phyloP scores from a whole-genome alignment of 2,329 filamentous ascomycete genomes.

The Xylaria hypoxylon region DNA sequence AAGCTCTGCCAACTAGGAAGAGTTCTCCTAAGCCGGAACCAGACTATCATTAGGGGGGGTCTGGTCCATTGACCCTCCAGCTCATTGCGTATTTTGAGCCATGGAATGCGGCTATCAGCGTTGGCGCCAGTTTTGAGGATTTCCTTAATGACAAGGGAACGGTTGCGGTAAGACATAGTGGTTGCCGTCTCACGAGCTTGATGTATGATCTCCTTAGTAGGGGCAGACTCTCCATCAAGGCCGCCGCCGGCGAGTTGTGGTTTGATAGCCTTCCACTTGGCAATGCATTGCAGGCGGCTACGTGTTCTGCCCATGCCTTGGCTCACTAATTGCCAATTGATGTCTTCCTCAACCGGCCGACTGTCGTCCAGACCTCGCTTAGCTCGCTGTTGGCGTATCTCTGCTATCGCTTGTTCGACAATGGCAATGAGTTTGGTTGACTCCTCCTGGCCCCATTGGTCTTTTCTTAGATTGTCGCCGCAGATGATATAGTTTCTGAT shows the following conservation, averaged over 20 bases:
- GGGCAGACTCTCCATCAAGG: conserved; percentile 43
- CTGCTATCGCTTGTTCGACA: conserved; percentile 64
- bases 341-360: conserved; percentile 61
- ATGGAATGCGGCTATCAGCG: conserved; percentile 49
- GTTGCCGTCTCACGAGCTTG: conserved; percentile 47
- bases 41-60: conserved; percentile 48
- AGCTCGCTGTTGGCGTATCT: conserved; percentile 56
- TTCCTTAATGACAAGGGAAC: conserved; percentile 45
- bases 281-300: conserved; percentile 74
- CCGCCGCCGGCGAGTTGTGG: conserved; percentile 40
- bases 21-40: conserved; percentile 46
- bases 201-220: conserved; percentile 44
- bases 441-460: conserved; percentile 71
- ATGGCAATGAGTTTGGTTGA: conserved; percentile 64
- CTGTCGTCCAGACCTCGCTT: conserved; percentile 50
- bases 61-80: conserved; percentile 41
- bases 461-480: conserved; percentile 62
- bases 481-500: conserved; percentile 76
- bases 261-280: conserved; percentile 71
- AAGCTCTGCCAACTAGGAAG: conserved; percentile 43
- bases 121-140: conserved; percentile 42
- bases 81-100: conserved; percentile 44
- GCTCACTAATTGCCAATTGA: conserved; percentile 76
- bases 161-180: conserved; percentile 45
- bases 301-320: conserved; percentile 70